phyloP scores from a whole-genome alignment of 129 eudicot species.

The Tagetes patula region DNA sequence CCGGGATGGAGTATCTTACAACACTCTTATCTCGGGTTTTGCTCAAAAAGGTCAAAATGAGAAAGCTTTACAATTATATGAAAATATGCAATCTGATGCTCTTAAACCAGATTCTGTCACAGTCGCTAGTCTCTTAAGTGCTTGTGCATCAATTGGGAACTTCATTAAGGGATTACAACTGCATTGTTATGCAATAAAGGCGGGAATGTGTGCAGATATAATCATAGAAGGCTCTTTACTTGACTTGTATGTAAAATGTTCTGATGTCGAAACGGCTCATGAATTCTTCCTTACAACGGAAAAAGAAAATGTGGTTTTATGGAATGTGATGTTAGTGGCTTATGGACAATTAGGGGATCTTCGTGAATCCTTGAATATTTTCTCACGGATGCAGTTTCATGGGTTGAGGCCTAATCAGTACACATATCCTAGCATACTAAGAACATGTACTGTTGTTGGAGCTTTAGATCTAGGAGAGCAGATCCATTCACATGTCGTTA shows the following conservation, averaged over 20 bases:
- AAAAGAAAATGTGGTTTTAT: slow-evolving; percentile 76
- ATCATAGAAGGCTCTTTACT: slow-evolving; percentile 93
- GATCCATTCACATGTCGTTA: slow-evolving; percentile 76
- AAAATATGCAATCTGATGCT: slow-evolving; percentile 62
- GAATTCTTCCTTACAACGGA: slow-evolving; percentile 58
- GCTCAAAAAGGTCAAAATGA: slow-evolving; percentile 62
- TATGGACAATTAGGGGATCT: slow-evolving; percentile 87
- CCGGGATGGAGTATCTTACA: slow-evolving; percentile 74
- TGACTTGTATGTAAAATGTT: slow-evolving; percentile 91
- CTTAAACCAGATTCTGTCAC: slow-evolving; percentile 90
- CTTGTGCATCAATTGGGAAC: slow-evolving; percentile 69
- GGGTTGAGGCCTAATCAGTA: slow-evolving; percentile 82
- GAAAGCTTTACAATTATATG: slow-evolving; percentile 53
- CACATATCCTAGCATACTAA: slow-evolving; percentile 90
- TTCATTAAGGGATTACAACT: slow-evolving; percentile 72
- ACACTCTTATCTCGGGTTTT: slow-evolving; percentile 86
- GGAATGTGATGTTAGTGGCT: slow-evolving; percentile 97
- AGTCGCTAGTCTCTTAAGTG: slow-evolving; percentile 72
- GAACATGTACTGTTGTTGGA: slow-evolving; percentile 84
- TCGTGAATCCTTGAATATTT: slow-evolving; percentile 47
- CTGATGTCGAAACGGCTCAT: slow-evolving; percentile 73
- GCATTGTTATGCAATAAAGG: slow-evolving; percentile 77
- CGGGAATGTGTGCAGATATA: slow-evolving; percentile 77
- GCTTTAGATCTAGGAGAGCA: slow-evolving; percentile 81
- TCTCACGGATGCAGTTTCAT: slow-evolving; percentile 57